Evolutionary conservation across 1,139 yeast genomes (phyloP).

Genomic region (Geotrichum candidum): DNA sequence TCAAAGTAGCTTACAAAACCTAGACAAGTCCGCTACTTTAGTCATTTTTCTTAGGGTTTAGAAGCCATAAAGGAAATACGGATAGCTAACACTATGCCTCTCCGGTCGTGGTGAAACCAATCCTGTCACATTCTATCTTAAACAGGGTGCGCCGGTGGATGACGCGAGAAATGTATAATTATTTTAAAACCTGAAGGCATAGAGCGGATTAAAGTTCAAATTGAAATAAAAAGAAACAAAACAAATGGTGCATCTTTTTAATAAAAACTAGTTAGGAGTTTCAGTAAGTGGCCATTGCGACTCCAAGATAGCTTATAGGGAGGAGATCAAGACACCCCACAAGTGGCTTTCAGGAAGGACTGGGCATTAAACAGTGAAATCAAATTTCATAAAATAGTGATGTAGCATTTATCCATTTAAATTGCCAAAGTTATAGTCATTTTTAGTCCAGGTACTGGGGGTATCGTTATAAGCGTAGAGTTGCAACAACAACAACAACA

Average conservation of each 20-base stretch:
- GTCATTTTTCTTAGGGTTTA: too few relatives aligned
- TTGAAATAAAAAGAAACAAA: too few relatives aligned
- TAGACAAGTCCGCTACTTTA: too few relatives aligned
- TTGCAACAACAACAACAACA: too few relatives aligned
- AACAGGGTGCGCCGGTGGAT: neutral
- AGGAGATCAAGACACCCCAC: neutral
- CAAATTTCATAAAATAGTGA: too few relatives aligned
- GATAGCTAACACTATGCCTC: too few relatives aligned
- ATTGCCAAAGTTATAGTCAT: too few relatives aligned
- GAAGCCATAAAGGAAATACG: too few relatives aligned
- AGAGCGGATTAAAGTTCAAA: neutral
- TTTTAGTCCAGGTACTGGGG: too few relatives aligned
- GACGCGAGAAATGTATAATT: neutral
- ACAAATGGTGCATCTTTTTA: neutral
- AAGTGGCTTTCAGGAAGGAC: neutral
- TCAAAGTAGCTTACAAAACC: too few relatives aligned
- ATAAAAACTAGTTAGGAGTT: neutral
- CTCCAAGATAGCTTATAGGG: neutral
- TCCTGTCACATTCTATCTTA: neutral
- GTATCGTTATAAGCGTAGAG: too few relatives aligned
- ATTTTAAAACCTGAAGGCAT: neutral
- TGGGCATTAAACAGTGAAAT: neutral
- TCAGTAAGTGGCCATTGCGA: neutral
- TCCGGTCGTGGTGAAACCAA: neutral
- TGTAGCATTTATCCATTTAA: too few relatives aligned